Evolutionary conservation across 176 grass and related monocot genomes (phyloP).

Genomic region (Miscanthus lutarioriparius): DNA sequence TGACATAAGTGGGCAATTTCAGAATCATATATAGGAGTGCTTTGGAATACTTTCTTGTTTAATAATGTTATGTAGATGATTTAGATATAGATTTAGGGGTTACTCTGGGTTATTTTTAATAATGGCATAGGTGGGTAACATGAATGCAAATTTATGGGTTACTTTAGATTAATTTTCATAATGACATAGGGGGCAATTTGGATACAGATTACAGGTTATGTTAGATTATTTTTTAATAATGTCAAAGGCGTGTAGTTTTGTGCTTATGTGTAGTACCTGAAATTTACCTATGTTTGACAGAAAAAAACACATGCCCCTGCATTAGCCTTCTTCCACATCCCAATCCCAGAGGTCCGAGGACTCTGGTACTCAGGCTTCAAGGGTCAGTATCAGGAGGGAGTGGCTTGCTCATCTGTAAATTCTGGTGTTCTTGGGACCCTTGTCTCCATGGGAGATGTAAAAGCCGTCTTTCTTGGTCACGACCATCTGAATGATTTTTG

Average conservation of each 20-base stretch:
- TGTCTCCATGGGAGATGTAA: constrained; percentile 76
- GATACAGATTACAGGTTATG: not conserved
- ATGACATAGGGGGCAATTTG: not conserved
- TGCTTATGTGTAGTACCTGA: not conserved
- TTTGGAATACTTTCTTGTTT: not conserved
- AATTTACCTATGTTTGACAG: constrained; percentile 40
- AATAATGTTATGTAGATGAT: not conserved
- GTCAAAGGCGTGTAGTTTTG: not conserved
- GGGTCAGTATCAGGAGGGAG: constrained; percentile 80
- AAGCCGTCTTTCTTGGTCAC: constrained; percentile 86
- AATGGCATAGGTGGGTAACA: not conserved
- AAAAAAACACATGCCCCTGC: constrained; percentile 44
- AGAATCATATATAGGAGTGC: not conserved
- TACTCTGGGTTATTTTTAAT: not conserved
- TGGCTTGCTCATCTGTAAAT: constrained; percentile 81
- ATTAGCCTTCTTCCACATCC: constrained; percentile 85
- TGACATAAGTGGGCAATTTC: not conserved
- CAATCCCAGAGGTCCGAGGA: constrained; percentile 71
- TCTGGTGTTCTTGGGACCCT: constrained; percentile 64
- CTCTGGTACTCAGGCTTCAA: constrained; percentile 70
- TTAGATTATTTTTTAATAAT: not conserved
- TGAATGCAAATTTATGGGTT: not conserved
- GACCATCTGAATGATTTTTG: constrained; percentile 97
- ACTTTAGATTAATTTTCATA: not conserved
- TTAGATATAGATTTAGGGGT: not conserved